Base-by-base conservation (phyloP, 257 asterid species). In the Capsicum baccatum region DNA sequence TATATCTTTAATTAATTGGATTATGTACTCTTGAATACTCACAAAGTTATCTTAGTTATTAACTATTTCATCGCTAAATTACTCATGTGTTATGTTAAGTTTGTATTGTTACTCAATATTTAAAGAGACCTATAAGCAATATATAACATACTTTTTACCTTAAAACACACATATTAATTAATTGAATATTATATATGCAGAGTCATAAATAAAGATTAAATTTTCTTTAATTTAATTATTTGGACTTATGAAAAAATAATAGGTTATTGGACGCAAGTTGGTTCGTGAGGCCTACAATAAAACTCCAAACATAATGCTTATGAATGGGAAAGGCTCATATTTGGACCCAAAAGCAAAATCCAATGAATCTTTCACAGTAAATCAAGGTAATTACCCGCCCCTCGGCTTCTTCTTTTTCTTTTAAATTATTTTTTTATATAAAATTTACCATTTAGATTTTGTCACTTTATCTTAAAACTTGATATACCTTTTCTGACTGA, bases 271-370 rank as follows among this genome's bases (percentile, higher is more conserved):
- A 66, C n/a, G 83, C 60, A 83, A 64, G 3, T 54, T 83, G 66
- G 42, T 76, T 2, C 86, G 85, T 76, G 62, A 50, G 42, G 81
- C 64, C 13, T 26, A 76, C 19, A 33, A 52, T 52, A 21, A 68
- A 66, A 26, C 47, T 9, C 90, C 91, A 0, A 83, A 58, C 8
- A 81, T 81, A 85, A 91, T 94, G 84, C 94, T 94, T 33, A 90
- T 93, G 90, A 94, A 94, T 71, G 98, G 98, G 14, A 94, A 92
- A 87, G 90, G 91, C 58, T 91, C 97, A 15, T 93, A 17, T 26
- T 58, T 79, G 21, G 86, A 82, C 62, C 85, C 94, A 54, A 79
- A 55, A 59, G 44, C 88, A 16, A 42, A 69, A 76, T 44, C 87
- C 76, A 76, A 91, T 42, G 91, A 92, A 83, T 86, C 92, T 2